A percentile compares a stretch with the other conserved stretches of the same genome.
These are phyloP conservation scores for Poterioochromonas sp. DNA, from an alignment of 352 stramenopile species.

Conservation along the genomic window DNA sequence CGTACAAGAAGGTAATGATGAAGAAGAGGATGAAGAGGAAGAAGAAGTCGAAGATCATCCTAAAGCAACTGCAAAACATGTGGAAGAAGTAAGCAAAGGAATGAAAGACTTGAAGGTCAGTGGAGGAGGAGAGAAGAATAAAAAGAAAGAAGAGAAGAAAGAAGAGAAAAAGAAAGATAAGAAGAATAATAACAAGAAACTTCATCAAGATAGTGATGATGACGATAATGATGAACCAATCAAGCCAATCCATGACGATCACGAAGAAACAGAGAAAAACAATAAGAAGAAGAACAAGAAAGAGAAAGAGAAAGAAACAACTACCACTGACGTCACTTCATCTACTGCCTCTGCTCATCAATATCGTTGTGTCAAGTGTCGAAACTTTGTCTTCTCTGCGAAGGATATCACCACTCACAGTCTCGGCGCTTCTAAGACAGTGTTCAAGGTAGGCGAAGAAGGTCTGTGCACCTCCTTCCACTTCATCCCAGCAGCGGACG, in stretches of 20 bases:
- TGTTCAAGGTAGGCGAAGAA: slow-evolving; percentile 19
- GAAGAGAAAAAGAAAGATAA: not conserved
- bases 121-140: not conserved
- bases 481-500: not conserved
- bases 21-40: not conserved
- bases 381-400: not conserved
- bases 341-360: not conserved
- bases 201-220: not conserved
- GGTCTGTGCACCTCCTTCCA: not conserved
- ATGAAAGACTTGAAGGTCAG: not conserved
- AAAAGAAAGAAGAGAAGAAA: not conserved
- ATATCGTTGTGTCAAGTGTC: slow-evolving; percentile 25
- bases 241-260: too few relatives aligned
- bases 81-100: not conserved
- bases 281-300: not conserved
- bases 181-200: slow-evolving; percentile 1
- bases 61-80: not conserved
- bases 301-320: not conserved
- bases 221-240: not conserved
- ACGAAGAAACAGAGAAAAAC: not conserved
- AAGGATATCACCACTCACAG: not conserved
- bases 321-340: not conserved
- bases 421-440: not conserved
- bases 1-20: not conserved
- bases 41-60: not conserved